Evolutionary conservation across 345 rosid genomes (phyloP), one percentile per base, ranked within the genome.

Genomic region (Ricinus communis): DNA sequence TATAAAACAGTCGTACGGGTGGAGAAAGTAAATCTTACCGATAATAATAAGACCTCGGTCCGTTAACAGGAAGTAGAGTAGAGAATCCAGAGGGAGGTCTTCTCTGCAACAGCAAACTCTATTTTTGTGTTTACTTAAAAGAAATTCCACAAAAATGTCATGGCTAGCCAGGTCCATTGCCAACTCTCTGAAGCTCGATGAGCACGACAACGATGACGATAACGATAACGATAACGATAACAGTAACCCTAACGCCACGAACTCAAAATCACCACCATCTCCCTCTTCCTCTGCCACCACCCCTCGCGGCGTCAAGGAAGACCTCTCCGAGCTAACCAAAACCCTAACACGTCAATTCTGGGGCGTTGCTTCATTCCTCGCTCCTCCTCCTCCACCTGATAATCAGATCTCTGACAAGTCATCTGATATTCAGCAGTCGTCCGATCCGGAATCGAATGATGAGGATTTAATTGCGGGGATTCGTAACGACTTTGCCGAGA

Each of bases 301-400:
- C 7, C 86, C 85, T 0, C 88, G 97, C 22, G 98, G 97, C 63
- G 88, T 92, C 67, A 89, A 87, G 70, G 96, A 88, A 66, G 99
- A 95, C 79, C 82, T 95, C 49, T 82, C 93, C 47, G 96, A 90
- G 82, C 84, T 92, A 65, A 84, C 89, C 21, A 82, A 88, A 78
- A 85, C 93, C 82, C 87, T 95, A 43, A 77, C 87, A 25, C 90
- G 91, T 60, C 91, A 87, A 61, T 83, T 92, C 79, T 92, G 98
- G 71, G 98, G 97, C 31, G 98, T 92, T 21, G 98, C 99, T 27
- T 90, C 92, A 71, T 90, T 95, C 78, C 94, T 92, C 70, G 93
- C 98, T 18, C 97, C 98, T 15, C 85, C 89, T 14, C 93, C 96
- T 0, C 41, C 40, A 2, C 43, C 28, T 21, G n/a, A 72, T 49